A percentile compares a stretch with the other conserved stretches of the same genome.
Conservation (phyloP, 1,284 basidiomycete species). For the Boletus semigastroideus region DNA sequence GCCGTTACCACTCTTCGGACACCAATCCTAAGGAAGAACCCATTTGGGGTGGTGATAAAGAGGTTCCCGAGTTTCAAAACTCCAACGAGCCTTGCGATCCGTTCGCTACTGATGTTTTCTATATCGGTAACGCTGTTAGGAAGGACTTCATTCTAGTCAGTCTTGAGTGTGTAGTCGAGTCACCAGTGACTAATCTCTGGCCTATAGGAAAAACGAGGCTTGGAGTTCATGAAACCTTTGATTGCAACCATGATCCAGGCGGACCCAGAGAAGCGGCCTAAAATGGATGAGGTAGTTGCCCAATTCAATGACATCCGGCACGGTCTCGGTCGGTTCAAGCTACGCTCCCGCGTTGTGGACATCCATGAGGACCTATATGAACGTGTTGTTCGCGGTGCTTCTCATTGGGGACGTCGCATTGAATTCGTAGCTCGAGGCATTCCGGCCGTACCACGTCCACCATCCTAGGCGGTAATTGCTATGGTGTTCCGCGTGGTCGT, state of each 20-base stretch:
- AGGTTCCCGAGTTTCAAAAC: slow-evolving; percentile 35
- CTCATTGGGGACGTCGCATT: slow-evolving; percentile 22
- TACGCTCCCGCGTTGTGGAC: slow-evolving; percentile 23
- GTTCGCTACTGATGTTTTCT: slow-evolving; percentile 34
- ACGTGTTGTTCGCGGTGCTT: background rate
- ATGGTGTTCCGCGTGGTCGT: background rate
- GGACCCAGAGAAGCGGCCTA: slow-evolving; percentile 33
- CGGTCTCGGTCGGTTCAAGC: slow-evolving; percentile 24
- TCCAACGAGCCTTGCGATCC: slow-evolving; percentile 22
- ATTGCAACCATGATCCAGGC: slow-evolving; percentile 33
- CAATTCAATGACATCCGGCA: slow-evolving; percentile 27
- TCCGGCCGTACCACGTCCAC: slow-evolving; percentile 9
- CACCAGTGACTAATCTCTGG: background rate
- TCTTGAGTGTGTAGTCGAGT: background rate
- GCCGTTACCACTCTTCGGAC: slow-evolving; percentile 24
- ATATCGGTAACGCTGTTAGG: slow-evolving; percentile 24
- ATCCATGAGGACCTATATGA: slow-evolving; percentile 7
- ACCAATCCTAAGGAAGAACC: slow-evolving; percentile 23
- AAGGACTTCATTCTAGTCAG: slow-evolving; percentile 20
- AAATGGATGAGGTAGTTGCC: slow-evolving; percentile 35
- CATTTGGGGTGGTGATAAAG: slow-evolving; percentile 34
- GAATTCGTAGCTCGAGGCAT: slow-evolving; percentile 8
- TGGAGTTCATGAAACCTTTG: slow-evolving; percentile 36
- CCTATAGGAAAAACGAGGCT: slow-evolving; percentile 14
- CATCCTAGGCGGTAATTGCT: background rate